Conservation (phyloP, 1,284 basidiomycete genomes). For the Athelia sp. region DNA sequence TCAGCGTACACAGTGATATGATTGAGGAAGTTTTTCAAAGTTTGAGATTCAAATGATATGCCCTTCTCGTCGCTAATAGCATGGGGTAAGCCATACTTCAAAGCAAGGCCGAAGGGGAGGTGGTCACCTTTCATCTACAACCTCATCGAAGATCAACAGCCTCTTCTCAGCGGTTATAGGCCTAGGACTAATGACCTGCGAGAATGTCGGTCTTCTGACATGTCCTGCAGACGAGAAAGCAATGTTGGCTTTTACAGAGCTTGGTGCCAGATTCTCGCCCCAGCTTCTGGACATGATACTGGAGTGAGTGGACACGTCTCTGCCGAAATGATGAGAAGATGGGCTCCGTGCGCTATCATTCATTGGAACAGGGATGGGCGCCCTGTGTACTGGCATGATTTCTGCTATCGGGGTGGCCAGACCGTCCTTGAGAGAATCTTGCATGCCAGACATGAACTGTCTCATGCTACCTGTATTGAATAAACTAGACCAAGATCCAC, state of each 20-base stretch:
- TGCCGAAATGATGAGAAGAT: constrained; percentile 15
- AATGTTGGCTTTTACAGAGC: constrained; percentile 25
- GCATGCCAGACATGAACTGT: constrained; percentile 56
- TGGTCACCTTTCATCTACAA: constrained; percentile 15
- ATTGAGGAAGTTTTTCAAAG: constrained; percentile 43
- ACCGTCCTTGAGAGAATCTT: constrained; percentile 43
- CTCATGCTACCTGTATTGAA: constrained; percentile 61
- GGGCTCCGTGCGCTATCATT: constrained; percentile 11
- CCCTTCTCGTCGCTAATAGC: constrained; percentile 13
- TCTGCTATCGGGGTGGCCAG: constrained; percentile 32
- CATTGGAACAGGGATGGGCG: constrained; percentile 24
- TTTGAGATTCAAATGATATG: constrained; percentile 26
- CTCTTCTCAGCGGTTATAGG: constrained; percentile 30
- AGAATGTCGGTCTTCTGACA: constrained; percentile 32
- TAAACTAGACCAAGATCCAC: constrained; percentile 72
- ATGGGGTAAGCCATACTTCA: background rate
- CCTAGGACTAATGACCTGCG: constrained; percentile 25
- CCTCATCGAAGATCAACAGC: constrained; percentile 26
- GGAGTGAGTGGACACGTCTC: constrained; percentile 24
- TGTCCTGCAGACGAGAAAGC: constrained; percentile 35
- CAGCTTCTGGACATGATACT: constrained; percentile 33
- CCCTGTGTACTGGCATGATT: constrained; percentile 12
- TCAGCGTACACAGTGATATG: constrained; percentile 75
- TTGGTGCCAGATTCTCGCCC: constrained; percentile 36
- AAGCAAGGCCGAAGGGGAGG: constrained; percentile 14